Evolutionary conservation across 805 yeast genomes (phyloP).

Genomic region (Nakazawaea populi): DNA sequence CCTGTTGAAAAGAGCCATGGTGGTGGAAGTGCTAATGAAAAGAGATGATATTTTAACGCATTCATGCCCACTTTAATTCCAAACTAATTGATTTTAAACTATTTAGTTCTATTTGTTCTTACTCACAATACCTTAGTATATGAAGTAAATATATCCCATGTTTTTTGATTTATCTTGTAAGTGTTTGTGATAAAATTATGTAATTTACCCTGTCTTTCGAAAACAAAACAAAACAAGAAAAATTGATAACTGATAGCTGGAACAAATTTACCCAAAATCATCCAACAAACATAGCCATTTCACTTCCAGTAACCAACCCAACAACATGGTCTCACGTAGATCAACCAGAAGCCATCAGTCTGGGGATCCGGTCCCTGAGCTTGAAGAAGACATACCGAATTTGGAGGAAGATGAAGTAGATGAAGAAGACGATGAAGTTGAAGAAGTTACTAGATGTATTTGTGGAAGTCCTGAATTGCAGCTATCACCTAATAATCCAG

Average conservation of each 20-base stretch:
- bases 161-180: no score
- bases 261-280: no score
- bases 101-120: no score
- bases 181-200: no score
- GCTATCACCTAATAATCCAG: conserved; percentile 21
- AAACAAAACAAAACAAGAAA: not conserved
- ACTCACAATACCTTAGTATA: no score
- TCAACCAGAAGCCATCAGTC: conserved; percentile 4
- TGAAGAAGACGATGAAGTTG: conserved; percentile 24
- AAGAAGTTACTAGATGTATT: conserved; percentile 49
- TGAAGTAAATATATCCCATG: no score
- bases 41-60: not conserved
- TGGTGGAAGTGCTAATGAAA: not conserved
- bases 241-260: not conserved
- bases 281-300: no score
- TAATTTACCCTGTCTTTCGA: not conserved
- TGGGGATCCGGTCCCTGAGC: not conserved
- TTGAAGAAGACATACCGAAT: not conserved
- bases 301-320: not conserved
- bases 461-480: conserved; percentile 46
- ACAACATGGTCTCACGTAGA: conserved; percentile 7
- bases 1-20: conserved; percentile 28
- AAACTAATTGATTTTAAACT: not conserved
- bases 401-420: conserved; percentile 12
- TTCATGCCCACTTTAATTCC: not conserved